Evolutionary conservation across 495 filamentous ascomycete species (phyloP), one percentile per base, ranked within the genome.

Genomic region (Staphylotrichum longicolle): DNA sequence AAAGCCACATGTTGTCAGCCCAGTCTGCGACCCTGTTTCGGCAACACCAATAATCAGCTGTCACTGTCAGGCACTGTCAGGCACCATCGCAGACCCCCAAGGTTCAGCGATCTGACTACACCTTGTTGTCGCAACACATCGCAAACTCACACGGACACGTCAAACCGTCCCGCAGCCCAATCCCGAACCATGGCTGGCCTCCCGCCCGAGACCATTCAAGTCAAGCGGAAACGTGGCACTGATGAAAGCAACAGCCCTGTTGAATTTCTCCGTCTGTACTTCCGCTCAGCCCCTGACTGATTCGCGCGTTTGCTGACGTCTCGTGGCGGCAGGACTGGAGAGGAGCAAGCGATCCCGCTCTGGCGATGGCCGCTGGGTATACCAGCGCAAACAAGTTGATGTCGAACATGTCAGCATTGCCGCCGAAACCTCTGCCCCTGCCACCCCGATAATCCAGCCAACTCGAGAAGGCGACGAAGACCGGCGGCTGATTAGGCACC

Each of bases 171-270:
- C 20, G 20, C 20, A 27, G 20, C 20, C 20, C 20, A 27, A 27
- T 27, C 20, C 20, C 20, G 20, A 46, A 40, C 41, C 57, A 81
- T 82, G 79, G 78, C 79, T 57, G 47, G 27, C 34, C 64, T 79
- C n/a, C 81, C 82, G 9, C 82, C 82, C 9, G 69, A 75, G 49
- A 70, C 74, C 10, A 80, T 84, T 70, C 75, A 76, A 34, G 75
- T 84, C 57, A 84, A 84, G 76, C 77, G 82, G 65, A 84, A 82
- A 69, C 73, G 73, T 60, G 75, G 74, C 33, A 75, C 68, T 10
- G 81, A 83, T 34, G 82, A 83, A 14, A 67, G 67, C 37, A 39
- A 27, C 20, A 27, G 6, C 6, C 79, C 81, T 12, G 75, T 83
- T 51, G 77, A 81, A 32, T 80, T 79, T 47, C 78, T 84, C 8